Evolutionary conservation across 495 filamentous ascomycete species (phyloP), one percentile per base, ranked within the genome.

Genomic region (Hypomontagnella monticulosa): DNA sequence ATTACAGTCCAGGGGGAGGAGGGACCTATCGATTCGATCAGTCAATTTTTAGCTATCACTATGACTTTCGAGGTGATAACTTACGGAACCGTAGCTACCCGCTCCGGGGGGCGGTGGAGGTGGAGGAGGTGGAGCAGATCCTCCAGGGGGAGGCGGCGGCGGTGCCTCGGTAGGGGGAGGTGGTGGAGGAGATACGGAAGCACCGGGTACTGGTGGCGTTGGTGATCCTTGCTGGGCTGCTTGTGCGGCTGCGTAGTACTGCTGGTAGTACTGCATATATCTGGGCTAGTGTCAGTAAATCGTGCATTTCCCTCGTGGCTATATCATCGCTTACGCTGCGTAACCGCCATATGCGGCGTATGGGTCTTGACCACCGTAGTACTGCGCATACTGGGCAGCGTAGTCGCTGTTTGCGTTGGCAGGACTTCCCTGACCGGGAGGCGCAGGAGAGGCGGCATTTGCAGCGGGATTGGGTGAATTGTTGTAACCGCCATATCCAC

Each of bases 301-400:
- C 30, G n/a, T 34, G 14, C 56, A 23, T n/a, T 43, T n/a, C 9
- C 4, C 14, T 33, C 3, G 37, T 41, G 38, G 33, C 2, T 3
- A 64, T 30, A 47, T 40, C 12, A 81, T 40, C 12, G 81, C 72
- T 71, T 76, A 83, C 70, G 83, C 83, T 51, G 79, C 77, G 71
- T 95, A 95, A 20, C 95, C 95, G 57, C 95, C 95, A 62, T 96
- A 97, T 23, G 91, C 88, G 3, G 92, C 93, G 73, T 97, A 99
- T 0, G 94, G 94, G 66, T 99, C 95, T 58, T 80, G 77, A 36
- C 84, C 80, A 37, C 80, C 80, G 68, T 93, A 92, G 66, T 94
- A 93, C 76, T 93, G 91, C 15, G 92, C 91, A 74, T 97, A 96
- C 55, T 93, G 90, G 19, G 91, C 88, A 44, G 85, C 85, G 73